Evolutionary conservation across 345 rosid genomes (phyloP).

Genomic region (Toxicodendron radicans): DNA sequence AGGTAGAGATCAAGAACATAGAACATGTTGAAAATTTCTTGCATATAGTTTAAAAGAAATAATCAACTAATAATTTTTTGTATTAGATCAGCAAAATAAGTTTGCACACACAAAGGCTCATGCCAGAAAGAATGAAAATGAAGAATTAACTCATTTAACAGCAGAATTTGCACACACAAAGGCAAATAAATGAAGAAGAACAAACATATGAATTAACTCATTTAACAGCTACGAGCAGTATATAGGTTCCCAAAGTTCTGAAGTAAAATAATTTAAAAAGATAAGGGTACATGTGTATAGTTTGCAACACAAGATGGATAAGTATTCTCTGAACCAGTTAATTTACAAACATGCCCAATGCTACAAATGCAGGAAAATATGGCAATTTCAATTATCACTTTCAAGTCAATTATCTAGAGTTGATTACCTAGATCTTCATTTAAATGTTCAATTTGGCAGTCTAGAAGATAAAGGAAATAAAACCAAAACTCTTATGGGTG

Average conservation of each 20-base stretch:
- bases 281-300: too few relatives aligned
- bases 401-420: background rate
- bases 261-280: background rate
- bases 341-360: background rate
- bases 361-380: background rate
- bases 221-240: background rate
- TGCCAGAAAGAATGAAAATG: background rate
- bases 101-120: background rate
- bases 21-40: background rate
- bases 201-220: background rate
- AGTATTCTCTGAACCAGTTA: background rate
- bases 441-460: background rate
- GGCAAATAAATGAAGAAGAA: too few relatives aligned
- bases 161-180: too few relatives aligned
- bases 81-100: background rate
- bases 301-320: background rate
- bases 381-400: background rate
- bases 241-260: background rate
- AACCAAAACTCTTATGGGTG: background rate
- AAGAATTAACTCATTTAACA: background rate
- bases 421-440: background rate
- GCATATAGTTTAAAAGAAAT: background rate
- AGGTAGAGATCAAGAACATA: background rate
- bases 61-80: background rate
- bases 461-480: background rate